Evolutionary conservation across 768 basidiomycete species (phyloP).

Genomic region (Mycena capillaripes): DNA sequence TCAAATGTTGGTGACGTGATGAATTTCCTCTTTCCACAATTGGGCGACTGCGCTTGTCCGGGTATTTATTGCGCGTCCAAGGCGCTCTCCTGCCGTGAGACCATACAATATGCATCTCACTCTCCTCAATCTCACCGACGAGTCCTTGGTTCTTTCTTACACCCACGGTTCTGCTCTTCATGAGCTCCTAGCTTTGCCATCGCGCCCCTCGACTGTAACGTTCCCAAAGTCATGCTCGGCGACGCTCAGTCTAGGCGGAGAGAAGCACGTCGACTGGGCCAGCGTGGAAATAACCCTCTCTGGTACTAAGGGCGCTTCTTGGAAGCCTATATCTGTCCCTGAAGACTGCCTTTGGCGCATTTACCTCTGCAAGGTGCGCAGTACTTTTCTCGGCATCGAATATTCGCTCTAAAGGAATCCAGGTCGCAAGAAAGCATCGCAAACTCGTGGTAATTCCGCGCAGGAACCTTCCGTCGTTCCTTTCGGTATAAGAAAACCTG

Average conservation of each 20-base stretch:
- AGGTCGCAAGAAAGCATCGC: conserved; percentile 63
- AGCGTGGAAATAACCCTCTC: conserved; percentile 23
- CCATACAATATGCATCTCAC: conserved; percentile 24
- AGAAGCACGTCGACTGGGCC: conserved; percentile 39
- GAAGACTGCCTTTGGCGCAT: conserved; percentile 70
- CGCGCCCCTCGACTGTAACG: conserved; percentile 40
- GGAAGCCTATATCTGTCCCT: conserved; percentile 58
- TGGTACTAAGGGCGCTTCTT: conserved; percentile 51
- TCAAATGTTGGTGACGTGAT: background rate
- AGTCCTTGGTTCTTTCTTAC: conserved; percentile 34
- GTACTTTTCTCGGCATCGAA: background rate
- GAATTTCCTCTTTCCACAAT: background rate
- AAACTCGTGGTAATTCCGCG: conserved; percentile 71
- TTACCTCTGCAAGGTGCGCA: conserved; percentile 67
- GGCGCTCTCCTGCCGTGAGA: background rate
- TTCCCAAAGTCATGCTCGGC: conserved; percentile 39
- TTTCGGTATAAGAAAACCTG: conserved; percentile 44
- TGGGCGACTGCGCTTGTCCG: background rate
- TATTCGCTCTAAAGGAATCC: conserved; percentile 14
- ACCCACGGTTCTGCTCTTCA: conserved; percentile 3
- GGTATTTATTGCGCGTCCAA: conserved; percentile 1
- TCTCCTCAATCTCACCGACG: conserved; percentile 37
- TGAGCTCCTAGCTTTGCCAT: conserved; percentile 37
- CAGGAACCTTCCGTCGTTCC: conserved; percentile 69
- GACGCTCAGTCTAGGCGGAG: conserved; percentile 29